Evolutionary conservation across 139 green algal genomes (phyloP), one percentile per base, ranked within the genome.

Genomic region (Micractinium conductrix): DNA sequence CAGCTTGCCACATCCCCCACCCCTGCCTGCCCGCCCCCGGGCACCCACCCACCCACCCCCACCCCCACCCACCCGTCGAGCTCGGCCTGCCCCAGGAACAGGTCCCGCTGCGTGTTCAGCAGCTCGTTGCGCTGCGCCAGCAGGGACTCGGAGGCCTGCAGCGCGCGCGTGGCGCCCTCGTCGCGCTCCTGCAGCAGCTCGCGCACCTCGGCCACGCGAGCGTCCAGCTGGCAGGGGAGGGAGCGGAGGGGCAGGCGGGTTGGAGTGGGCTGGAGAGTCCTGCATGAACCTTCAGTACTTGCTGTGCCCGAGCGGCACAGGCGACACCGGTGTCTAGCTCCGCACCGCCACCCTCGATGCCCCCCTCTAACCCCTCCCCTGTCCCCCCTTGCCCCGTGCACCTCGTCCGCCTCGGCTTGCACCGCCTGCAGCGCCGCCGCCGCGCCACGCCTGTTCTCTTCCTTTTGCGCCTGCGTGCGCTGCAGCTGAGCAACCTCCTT

Each of bases 401-500:
- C 55, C 70, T 79, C 58, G 17, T n/a, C 58, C 76, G 21, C 76
- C 38, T 82, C 76, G 9, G 38, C 38, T 38, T 82, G 76, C 55
- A 58, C 76, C 38, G 76, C 69, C 35, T 48, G 74, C 14, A 91
- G 84, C 50, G 60, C 70, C 24, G 74, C 43, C 58, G 88, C 24
- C 55, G 74, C 67, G n/a, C 83, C 85, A 24, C 69, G 78, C 81
- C 86, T 55, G 43, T 71, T 80, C 62, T 83, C 78, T 62, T 74
- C 10, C 78, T 75, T 74, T 42, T 74, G 62, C 42, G 60, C 62
- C 78, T 75, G n/a, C 6, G 78, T 83, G 62, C 30, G 38, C 30
- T 62, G 62, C 70, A 93, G 86, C 55, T 86, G 53, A 9, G 37
- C 60, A 45, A 96, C 89, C 88, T 96, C 90, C 44, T 91, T 91